Base-by-base conservation (phyloP, 139 green algal genomes). In the Coelastrella sp. region DNA sequence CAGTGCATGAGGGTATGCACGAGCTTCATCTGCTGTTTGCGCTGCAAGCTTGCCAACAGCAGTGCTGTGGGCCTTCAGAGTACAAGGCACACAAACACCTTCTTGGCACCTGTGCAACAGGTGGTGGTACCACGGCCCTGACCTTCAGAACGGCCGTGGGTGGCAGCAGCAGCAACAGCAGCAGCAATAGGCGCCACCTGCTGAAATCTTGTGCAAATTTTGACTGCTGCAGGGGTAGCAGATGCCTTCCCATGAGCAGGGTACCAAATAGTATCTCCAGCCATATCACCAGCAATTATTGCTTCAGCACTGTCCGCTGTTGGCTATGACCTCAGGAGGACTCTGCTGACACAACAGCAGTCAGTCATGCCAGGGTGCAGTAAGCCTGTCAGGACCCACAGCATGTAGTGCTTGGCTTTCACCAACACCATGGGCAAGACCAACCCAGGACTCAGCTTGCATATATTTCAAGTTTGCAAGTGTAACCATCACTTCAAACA, bases 371-470 rank as follows among this genome's bases (percentile, higher is more conserved):
- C 20, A 12, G 72, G 72, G 72, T 14, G 72, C 8, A 78, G 17
- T 15, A 15, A 73, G 15, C 14, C 63, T 63, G 78, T 7, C 35
- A 65, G 78, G 12, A 65, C 49, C 49, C 8, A 59, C 25, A 65
- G 35, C 78, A 84, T 84, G 78, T 6, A 63, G 15, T 84, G 78
- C 15, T 12, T 84, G 24, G 49, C 49, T 7, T 65, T 84, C 49
- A 84, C 78, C 11, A 84, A 84, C 78, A 66, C 10, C 14, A n/a
- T 17, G 7, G 49, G 78, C 78, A 84, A 84, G 78, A 25, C 14
- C 14, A 84, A 84, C 78, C 78, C 78, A 27, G 78, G 78, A 66
- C n/a, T n/a, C n/a, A n/a, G n/a, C n/a, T n/a, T n/a, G n/a, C n/a
- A n/a, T n/a, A n/a, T n/a, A n/a, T n/a, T n/a, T n/a, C n/a, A n/a